phyloP scores from a whole-genome alignment of 169 alveolate species.

The Eimeria tenella region DNA sequence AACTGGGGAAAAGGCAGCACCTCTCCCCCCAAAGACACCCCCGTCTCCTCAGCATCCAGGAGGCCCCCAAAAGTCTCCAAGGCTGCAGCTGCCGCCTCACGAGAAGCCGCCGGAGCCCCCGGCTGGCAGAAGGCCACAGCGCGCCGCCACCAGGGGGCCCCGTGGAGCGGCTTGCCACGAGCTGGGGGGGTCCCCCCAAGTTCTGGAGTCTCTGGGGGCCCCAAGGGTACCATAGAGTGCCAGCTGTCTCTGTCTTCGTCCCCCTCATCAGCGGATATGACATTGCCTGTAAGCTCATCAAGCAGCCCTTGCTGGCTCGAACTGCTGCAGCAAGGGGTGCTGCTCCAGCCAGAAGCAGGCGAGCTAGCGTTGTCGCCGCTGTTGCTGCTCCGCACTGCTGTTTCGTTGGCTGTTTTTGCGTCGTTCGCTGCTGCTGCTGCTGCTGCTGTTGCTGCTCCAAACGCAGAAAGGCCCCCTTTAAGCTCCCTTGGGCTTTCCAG shows the following conservation, averaged over 20 bases:
- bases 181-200: not conserved
- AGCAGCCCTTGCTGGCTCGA: no score
- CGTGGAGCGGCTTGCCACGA: not conserved
- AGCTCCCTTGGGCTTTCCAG: slow-evolving; percentile 12
- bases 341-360: not conserved
- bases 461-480: not conserved
- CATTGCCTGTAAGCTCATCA: no score
- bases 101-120: not conserved
- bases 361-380: slow-evolving; percentile 12
- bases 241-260: not conserved
- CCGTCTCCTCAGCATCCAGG: slow-evolving; percentile 12
- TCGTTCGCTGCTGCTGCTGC: slow-evolving; percentile 1
- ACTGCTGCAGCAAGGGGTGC: not conserved
- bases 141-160: slow-evolving; percentile 55
- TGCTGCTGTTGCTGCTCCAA: slow-evolving; percentile 13
- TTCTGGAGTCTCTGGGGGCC: not conserved
- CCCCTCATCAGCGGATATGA: not conserved
- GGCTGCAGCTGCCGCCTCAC: not conserved
- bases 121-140: not conserved
- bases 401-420: not conserved
- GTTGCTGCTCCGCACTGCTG: slow-evolving; percentile 6
- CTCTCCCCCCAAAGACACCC: slow-evolving; percentile 28
- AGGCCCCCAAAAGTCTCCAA: not conserved
- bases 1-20: not conserved
- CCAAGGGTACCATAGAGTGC: not conserved